Evolutionary conservation across 2,329 filamentous ascomycete genomes (phyloP), one percentile per base, ranked within the genome.

Genomic region (Myotisia sp.): DNA sequence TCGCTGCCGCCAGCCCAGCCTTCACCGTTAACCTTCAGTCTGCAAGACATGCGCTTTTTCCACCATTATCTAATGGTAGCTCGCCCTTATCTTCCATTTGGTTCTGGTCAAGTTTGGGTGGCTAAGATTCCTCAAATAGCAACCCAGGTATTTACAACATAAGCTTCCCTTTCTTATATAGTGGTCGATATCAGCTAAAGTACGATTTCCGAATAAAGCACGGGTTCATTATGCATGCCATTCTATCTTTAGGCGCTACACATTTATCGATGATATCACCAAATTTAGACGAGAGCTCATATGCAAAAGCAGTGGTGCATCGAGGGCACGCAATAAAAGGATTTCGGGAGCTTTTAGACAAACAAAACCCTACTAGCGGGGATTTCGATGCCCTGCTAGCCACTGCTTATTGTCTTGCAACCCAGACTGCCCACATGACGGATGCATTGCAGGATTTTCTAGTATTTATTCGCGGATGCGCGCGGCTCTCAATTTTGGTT

Each of bases 171-270:
- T n/a, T n/a, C n/a, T n/a, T n/a, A n/a, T n/a, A n/a, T n/a, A n/a
- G n/a, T n/a, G n/a, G n/a, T n/a, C n/a, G n/a, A n/a, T n/a, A n/a
- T n/a, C n/a, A n/a, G n/a, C n/a, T n/a, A n/a, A n/a, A n/a, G n/a
- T n/a, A n/a, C n/a, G n/a, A n/a, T n/a, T n/a, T n/a, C n/a, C n/a
- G n/a, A n/a, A n/a, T 2, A 23, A 8, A 38, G 37, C 22, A 77
- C 44, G 70, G 76, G 39, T 78, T 71, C 38, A 62, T 79, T 6
- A 77, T 80, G 69, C 76, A 80, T 50, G 72, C 75, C 5, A 74
- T 80, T 37, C 63, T 79, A 0, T 75, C 74, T 9, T 64, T 78
- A 40, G 64, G 76, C 1, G 77, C 76, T 21, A 79, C 75, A 1
- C 71, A 79, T 41, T 62, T 48, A 12, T 39, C 39, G 23, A 26